Evolutionary conservation across 768 basidiomycete species (phyloP), one percentile per base, ranked within the genome.

Genomic region (Suillus clintonianus): DNA sequence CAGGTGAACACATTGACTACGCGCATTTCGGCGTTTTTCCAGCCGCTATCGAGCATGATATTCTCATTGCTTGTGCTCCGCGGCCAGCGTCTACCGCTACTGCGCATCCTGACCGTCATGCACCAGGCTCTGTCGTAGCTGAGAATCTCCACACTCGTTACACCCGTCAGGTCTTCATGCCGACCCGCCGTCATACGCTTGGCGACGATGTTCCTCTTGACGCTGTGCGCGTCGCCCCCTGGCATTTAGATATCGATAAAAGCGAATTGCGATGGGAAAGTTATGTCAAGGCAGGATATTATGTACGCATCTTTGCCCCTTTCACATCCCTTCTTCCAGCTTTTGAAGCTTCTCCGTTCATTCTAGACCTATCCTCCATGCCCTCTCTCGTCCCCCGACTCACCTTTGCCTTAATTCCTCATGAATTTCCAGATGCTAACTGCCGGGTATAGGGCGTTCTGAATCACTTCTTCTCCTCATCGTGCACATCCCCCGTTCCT

Each of bases 1-100:
- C 78, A 86, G 91, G 91, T 37, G 91, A 93, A 77, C 90, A 94
- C 71, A 90, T 94, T 72, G 92, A 94, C 75, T 94, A 94, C 67
- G 86, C 89, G 0, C 79, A 93, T 32, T 93, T 94, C 67, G 93
- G 93, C 4, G 92, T 92, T 9, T 82, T 95, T 41, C 94, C 93
- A 17, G 84, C 89, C n/a, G 94, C 93, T 0, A 84, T 95, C 43
- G 93, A 94, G 67, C 86, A 86, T 59, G 94, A 94, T 73, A 89
- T 94, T 67, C 80, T 95, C 59, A 89, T 95, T 61, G 92, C 93
- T 0, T 88, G 85, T 75, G 86, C 83, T 37, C 82, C 82, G n/a
- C 82, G 59, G 30, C 9, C 41, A 11, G 24, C 24, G 17, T 39
- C 56, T 39, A 19, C 37, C 37, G 64, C 68, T 72, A 42, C 73